Evolutionary conservation across 1,284 basidiomycete species (phyloP), one percentile per base, ranked within the genome.

Genomic region (Pholiota adiposa): DNA sequence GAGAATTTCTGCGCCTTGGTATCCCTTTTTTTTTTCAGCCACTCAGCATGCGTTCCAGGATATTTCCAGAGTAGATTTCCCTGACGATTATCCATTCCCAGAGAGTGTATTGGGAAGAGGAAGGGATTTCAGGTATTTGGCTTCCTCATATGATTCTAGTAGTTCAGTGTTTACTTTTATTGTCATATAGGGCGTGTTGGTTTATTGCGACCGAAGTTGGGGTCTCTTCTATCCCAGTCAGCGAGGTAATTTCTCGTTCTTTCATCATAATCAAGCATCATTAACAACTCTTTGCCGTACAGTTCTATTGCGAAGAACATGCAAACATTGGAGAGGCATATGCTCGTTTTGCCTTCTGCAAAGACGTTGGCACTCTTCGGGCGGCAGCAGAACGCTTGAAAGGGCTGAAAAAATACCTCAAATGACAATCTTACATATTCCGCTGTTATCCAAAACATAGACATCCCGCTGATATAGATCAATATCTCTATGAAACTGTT

Each of bases 251-350:
- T 21, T 7, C 40, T 9, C 50, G 25, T 9, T 14, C 44, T 41
- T 49, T 16, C 34, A 19, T 53, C 55, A 0, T 36, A 25, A 38
- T 54, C 31, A 34, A 27, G 57, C 14, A 46, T 43, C 52, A 27
- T 61, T 48, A 19, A 58, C 43, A 43, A 25, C 19, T 18, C 36
- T 19, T 23, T 63, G 23, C 16, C 19, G 11, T 18, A 19, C 31
- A 96, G 92, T 97, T 97, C 75, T 97, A 97, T 78, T 93, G 90
- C 69, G 82, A 88, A 67, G 90, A 93, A 60, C 94, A 97, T 72
- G 83, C 87, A 43, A 75, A 78, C 52, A 93, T 97, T 58, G 96
- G 96, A 36, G 94, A 96, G 74, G 87, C 82, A 56, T 97, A 89
- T 70, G 89, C 86, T 27, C 86, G 96, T 53, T 96, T 98, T 73